Percentiles rank a stretch among this genome's conserved stretches.
phyloP scores from a whole-genome alignment of 2,329 filamentous ascomycete species.

The Diatrype stigma region DNA sequence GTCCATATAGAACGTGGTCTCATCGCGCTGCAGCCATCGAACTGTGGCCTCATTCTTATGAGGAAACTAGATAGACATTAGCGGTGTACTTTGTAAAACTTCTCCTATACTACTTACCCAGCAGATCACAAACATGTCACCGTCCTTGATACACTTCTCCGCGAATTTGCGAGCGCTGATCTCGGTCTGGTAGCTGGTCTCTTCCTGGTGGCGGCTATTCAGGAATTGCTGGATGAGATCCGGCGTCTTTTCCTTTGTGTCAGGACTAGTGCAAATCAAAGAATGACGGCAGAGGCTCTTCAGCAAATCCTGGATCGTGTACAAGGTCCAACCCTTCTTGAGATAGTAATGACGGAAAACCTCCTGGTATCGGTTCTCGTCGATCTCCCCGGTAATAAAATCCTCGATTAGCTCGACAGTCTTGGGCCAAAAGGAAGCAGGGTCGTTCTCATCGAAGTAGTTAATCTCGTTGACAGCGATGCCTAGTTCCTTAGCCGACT shows the following conservation, averaged over 20 bases:
- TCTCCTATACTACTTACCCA: constrained; percentile 63
- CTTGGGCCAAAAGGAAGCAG: constrained; percentile 76
- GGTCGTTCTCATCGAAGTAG: constrained; percentile 66
- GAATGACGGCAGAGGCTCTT: constrained; percentile 77
- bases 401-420: constrained; percentile 83
- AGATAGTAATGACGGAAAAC: constrained; percentile 89
- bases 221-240: constrained; percentile 88
- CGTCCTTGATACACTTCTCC: constrained; percentile 88
- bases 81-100: constrained; percentile 11
- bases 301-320: constrained; percentile 86
- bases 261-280: constrained; percentile 75
- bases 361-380: constrained; percentile 82
- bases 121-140: constrained; percentile 83
- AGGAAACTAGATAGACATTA: constrained; percentile 56
- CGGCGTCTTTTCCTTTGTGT: constrained; percentile 88
- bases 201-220: constrained; percentile 72
- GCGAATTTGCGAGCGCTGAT: constrained; percentile 88
- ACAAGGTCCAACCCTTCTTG: constrained; percentile 85
- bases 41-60: constrained; percentile 63
- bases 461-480: constrained; percentile 75
- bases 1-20: constrained; percentile 79
- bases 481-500: constrained; percentile 78
- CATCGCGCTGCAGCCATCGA: constrained; percentile 64
- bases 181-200: constrained; percentile 85
- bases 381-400: constrained; percentile 75